Percentiles rank a stretch among this genome's conserved stretches.
Conservation (phyloP, 176 grass and related monocot genomes). For the Phragmites australis region DNA sequence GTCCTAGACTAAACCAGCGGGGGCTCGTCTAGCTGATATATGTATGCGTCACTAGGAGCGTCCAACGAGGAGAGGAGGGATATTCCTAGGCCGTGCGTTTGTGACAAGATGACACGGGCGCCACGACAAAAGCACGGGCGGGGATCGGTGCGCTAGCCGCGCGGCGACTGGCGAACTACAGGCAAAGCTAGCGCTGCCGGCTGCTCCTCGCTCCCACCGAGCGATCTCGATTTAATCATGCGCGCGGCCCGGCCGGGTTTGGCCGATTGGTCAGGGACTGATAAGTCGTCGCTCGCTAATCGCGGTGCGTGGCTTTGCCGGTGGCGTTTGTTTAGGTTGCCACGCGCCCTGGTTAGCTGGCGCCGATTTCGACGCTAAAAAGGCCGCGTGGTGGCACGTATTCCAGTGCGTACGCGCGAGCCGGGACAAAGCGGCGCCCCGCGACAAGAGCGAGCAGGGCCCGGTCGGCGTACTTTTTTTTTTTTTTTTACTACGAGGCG, state of each 20-base stretch:
- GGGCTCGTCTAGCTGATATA: too few relatives aligned
- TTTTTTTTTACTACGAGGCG: too few relatives aligned
- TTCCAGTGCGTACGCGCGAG: neutral
- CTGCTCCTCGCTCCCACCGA: neutral
- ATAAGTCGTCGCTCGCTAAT: neutral
- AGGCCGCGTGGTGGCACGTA: neutral
- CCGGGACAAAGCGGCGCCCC: neutral
- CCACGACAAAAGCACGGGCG: neutral
- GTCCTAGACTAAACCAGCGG: too few relatives aligned
- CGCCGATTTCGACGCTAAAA: constrained; percentile 6
- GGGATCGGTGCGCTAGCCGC: neutral
- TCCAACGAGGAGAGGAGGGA: too few relatives aligned
- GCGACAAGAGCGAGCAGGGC: constrained; percentile 16
- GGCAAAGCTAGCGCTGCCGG: too few relatives aligned
- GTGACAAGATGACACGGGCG: constrained; percentile 3
- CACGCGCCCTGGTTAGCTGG: too few relatives aligned
- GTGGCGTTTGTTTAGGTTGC: constrained; percentile 5
- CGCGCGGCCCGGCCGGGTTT: neutral
- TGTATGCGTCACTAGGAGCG: too few relatives aligned
- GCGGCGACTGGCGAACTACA: neutral
- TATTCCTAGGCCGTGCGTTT: neutral
- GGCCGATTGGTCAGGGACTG: neutral
- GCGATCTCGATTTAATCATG: neutral
- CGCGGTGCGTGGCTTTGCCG: constrained; percentile 25
- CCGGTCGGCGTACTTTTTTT: too few relatives aligned